phyloP scores from a whole-genome alignment of 2,329 filamentous ascomycete species.

The Incumbomyces lentus region DNA sequence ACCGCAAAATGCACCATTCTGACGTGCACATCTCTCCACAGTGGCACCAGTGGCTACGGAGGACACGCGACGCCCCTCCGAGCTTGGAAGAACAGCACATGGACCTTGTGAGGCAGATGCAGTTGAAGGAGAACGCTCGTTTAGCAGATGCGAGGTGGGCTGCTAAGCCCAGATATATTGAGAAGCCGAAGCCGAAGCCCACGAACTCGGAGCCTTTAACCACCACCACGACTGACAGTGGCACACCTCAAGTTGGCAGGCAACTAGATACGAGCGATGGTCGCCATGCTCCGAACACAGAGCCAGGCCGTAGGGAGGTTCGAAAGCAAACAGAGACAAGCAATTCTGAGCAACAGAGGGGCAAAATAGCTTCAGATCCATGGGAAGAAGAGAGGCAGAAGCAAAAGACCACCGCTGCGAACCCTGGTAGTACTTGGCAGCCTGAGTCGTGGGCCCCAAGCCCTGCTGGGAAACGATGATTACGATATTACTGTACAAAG shows the following conservation, averaged over 20 bases:
- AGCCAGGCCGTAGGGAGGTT: neutral
- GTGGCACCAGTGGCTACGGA: slow-evolving; percentile 60
- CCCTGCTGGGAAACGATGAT: neutral
- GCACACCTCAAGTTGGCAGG: neutral
- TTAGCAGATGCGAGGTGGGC: slow-evolving; percentile 54
- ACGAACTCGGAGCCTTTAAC: slow-evolving; percentile 27
- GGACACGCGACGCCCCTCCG: slow-evolving; percentile 48
- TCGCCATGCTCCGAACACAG: neutral
- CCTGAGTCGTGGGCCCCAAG: slow-evolving; percentile 4
- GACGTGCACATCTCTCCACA: slow-evolving; percentile 53
- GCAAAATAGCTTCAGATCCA: neutral
- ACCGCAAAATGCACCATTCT: slow-evolving; percentile 42
- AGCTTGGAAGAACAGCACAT: slow-evolving; percentile 48
- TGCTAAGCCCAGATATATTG: slow-evolving; percentile 47
- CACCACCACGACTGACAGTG: neutral
- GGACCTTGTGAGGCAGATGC: slow-evolving; percentile 46
- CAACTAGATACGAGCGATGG: neutral
- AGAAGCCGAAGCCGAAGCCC: slow-evolving; percentile 45
- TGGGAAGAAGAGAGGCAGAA: slow-evolving; percentile 6
- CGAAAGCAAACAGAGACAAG: neutral
- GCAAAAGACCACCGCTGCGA: neutral
- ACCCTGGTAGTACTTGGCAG: slow-evolving; percentile 1
- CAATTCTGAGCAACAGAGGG: neutral
- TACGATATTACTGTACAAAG: neutral
- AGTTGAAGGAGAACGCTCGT: slow-evolving; percentile 49